Percentiles rank a stretch among this genome's conserved stretches.
Conservation (phyloP, 345 rosid species). For the Pistacia atlantica region DNA sequence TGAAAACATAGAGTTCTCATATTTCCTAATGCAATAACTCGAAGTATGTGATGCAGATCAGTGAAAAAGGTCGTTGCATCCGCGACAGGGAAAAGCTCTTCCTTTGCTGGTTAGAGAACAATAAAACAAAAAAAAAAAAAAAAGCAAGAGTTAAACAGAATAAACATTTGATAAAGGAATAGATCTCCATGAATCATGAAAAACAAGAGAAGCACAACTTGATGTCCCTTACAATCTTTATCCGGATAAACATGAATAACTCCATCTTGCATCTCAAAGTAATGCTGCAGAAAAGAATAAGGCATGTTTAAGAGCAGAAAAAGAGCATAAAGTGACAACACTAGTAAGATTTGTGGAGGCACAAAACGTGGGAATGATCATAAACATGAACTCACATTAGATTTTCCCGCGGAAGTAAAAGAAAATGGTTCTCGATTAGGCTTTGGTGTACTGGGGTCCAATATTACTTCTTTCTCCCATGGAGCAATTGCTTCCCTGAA, state of each 20-base stretch:
- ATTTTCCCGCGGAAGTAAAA: conserved; percentile 71
- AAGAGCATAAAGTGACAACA: neutral
- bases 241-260: conserved; percentile 85
- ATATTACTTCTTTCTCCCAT: conserved; percentile 94
- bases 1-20: conserved; percentile 92
- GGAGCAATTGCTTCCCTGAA: conserved; percentile 89
- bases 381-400: conserved; percentile 58
- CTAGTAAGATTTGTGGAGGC: neutral
- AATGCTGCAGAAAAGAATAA: conserved; percentile 57
- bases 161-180: neutral
- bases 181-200: conserved; percentile 1
- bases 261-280: conserved; percentile 95
- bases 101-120: conserved; percentile 49
- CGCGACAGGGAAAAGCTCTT: conserved; percentile 87
- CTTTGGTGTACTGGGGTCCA: conserved; percentile 97
- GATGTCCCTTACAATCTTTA: conserved; percentile 65
- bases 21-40: conserved; percentile 89
- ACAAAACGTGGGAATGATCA: neutral
- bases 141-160: conserved; percentile 9
- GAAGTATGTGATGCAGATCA: conserved; percentile 81
- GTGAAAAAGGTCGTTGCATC: conserved; percentile 94
- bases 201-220: conserved; percentile 6
- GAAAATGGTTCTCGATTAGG: conserved; percentile 87
- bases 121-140: conserved; percentile 10
- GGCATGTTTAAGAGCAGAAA: conserved; percentile 19